Evolutionary conservation across 2,329 filamentous ascomycete genomes (phyloP), one percentile per base, ranked within the genome.

Genomic region (Apiospora hydei): DNA sequence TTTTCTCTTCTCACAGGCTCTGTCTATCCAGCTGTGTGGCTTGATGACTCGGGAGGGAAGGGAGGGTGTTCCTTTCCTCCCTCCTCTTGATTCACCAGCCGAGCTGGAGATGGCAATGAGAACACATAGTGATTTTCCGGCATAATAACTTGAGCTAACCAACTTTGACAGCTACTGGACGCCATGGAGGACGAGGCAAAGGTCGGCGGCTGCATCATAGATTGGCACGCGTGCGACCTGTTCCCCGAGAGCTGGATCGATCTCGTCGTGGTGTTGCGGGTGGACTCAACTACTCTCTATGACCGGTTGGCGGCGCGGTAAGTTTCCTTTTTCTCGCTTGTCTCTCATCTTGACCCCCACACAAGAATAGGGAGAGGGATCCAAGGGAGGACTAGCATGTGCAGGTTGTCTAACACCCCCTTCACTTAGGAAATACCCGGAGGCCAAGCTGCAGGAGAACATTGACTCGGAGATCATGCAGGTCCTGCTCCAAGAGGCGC

Each of bases 391-490:
- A 49, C 18, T 41, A 43, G 0, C 41, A 8, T 8, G 14, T 30
- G 13, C 8, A n/a, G n/a, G 10, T n/a, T 53, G 3, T 38, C 53
- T 61, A 57, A 57, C 14, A 6, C 18, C 30, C 53, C 13, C 4
- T 38, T 41, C 34, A 21, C 26, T 30, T 51, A 93, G 93, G 76
- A 93, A 94, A 74, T 98, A 98, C 82, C 88, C 90, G 74, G 94
- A 96, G 80, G 88, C 89, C 74, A 99, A 99, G 82, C 85, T 99
- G 61, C 94, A 98, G 82, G 96, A 98, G 82, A 99, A 99, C 80
- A 86, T 99, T 73, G 96, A 99, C 82, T 93, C 94, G 43, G 96
- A 99, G 85, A 98, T 99, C 80, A 98, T 99, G 92, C 93, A 98
- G 80, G 94, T 98, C 38, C 85, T 99, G 71, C 86, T 97, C 26